Percentiles rank a stretch among this genome's conserved stretches.
Evolutionary conservation across 2,329 filamentous ascomycete genomes (phyloP).

Genomic region (Fusarium sp.): DNA sequence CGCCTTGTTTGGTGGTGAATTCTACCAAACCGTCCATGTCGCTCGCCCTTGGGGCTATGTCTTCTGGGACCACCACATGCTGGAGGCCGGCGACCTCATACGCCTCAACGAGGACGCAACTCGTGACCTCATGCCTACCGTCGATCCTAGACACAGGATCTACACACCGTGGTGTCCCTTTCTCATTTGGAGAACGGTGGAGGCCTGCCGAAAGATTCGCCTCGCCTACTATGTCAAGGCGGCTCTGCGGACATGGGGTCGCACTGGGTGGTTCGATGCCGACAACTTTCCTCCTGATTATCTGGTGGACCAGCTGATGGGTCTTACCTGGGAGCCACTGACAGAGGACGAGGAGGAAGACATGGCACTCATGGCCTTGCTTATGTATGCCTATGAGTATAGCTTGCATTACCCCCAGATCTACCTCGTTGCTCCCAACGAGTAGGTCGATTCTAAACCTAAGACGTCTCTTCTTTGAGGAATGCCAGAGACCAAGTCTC

Average conservation of each 20-base stretch:
- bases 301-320: neutral
- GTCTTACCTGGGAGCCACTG: too few relatives aligned
- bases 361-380: neutral
- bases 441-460: neutral
- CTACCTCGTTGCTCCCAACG: neutral
- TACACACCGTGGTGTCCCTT: neutral
- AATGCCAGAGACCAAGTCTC: neutral
- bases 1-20: neutral
- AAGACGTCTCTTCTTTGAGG: neutral
- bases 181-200: neutral
- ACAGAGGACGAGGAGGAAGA: neutral
- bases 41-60: slow-evolving; percentile 7
- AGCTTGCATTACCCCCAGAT: neutral
- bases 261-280: neutral
- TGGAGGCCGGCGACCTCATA: neutral
- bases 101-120: neutral
- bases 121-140: neutral
- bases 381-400: neutral
- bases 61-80: slow-evolving; percentile 26
- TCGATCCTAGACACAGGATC: neutral
- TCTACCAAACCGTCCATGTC: too few relatives aligned
- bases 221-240: neutral
- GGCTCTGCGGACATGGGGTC: neutral
- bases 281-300: neutral
- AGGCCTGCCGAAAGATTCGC: neutral